Evolutionary conservation across 768 basidiomycete species (phyloP).

Genomic region (Termitomyces sp.): DNA sequence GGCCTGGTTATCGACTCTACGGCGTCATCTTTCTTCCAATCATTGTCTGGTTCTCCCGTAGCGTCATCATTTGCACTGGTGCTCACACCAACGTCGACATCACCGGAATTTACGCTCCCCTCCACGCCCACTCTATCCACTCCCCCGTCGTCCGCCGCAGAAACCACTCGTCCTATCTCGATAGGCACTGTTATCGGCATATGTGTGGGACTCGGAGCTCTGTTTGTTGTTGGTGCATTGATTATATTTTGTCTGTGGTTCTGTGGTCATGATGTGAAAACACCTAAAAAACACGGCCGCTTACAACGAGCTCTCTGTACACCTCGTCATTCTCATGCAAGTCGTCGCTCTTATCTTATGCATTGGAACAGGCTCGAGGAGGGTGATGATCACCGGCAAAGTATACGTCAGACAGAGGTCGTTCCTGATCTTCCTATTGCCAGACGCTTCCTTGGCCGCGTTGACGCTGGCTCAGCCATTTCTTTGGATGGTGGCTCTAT

Average conservation of each 20-base stretch:
- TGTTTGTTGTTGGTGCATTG: constrained; percentile 47
- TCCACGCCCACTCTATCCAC: constrained; percentile 13
- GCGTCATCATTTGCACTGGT: no score
- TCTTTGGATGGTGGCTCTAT: constrained; percentile 55
- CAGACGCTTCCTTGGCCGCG: constrained; percentile 39
- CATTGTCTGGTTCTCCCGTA: neutral
- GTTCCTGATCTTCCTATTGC: constrained; percentile 28
- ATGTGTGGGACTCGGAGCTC: constrained; percentile 46
- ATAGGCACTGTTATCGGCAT: constrained; percentile 55
- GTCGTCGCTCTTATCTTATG: constrained; percentile 40
- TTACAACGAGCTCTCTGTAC: constrained; percentile 24
- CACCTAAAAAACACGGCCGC: constrained; percentile 27
- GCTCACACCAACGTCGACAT: no score
- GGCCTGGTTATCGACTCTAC: constrained; percentile 15
- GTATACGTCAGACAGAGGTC: constrained; percentile 37
- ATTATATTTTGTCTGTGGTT: constrained; percentile 49
- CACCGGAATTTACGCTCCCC: no score
- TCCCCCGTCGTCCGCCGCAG: constrained; percentile 15
- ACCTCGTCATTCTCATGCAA: constrained; percentile 33
- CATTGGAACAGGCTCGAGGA: constrained; percentile 58
- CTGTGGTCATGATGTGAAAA: constrained; percentile 43
- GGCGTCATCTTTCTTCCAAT: neutral
- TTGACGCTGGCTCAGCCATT: constrained; percentile 34
- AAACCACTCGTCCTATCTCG: constrained; percentile 28
- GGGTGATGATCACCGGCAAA: constrained; percentile 42